A percentile compares a stretch with the other conserved stretches of the same genome.
phyloP scores from a whole-genome alignment of 768 basidiomycete genomes.

The Cystofilobasidium capitatum region DNA sequence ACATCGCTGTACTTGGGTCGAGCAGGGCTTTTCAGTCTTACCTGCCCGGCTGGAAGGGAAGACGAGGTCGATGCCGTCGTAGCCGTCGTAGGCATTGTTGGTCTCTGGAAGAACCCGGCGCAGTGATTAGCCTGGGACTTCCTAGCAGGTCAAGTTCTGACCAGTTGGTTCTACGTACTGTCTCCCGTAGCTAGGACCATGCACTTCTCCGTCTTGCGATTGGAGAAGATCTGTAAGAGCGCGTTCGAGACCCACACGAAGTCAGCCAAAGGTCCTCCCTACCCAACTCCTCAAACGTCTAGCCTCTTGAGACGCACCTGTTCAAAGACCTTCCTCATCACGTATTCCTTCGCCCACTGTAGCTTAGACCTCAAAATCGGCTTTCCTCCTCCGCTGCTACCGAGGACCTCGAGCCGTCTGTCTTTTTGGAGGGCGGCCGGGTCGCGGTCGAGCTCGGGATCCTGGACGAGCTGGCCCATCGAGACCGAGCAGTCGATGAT shows the following conservation, averaged over 20 bases:
- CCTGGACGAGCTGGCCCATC: constrained; percentile 53
- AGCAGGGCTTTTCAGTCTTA: neutral
- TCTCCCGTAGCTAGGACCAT: constrained; percentile 72
- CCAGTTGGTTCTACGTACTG: constrained; percentile 10
- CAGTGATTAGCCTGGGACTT: neutral
- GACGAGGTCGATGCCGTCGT: constrained; percentile 33
- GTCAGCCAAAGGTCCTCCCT: neutral
- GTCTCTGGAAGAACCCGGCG: constrained; percentile 29
- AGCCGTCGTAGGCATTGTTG: constrained; percentile 33
- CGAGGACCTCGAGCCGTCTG: constrained; percentile 32
- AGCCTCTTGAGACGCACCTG: constrained; percentile 50
- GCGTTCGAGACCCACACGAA: neutral
- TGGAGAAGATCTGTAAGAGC: constrained; percentile 66
- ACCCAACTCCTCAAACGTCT: neutral
- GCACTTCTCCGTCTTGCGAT: constrained; percentile 88
- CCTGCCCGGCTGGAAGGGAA: constrained; percentile 9
- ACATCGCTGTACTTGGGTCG: constrained; percentile 27
- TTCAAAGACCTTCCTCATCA: constrained; percentile 81
- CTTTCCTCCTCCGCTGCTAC: constrained; percentile 39
- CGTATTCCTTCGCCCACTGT: constrained; percentile 72
- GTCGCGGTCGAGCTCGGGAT: constrained; percentile 36
- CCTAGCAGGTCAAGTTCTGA: constrained; percentile 1
- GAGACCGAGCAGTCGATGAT: constrained; percentile 77
- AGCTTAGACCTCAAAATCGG: constrained; percentile 62
- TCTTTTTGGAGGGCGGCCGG: constrained; percentile 50